Evolutionary conservation across 352 stramenopile species (phyloP), one percentile per base, ranked within the genome.

Genomic region (Globisporangium emineosum): DNA sequence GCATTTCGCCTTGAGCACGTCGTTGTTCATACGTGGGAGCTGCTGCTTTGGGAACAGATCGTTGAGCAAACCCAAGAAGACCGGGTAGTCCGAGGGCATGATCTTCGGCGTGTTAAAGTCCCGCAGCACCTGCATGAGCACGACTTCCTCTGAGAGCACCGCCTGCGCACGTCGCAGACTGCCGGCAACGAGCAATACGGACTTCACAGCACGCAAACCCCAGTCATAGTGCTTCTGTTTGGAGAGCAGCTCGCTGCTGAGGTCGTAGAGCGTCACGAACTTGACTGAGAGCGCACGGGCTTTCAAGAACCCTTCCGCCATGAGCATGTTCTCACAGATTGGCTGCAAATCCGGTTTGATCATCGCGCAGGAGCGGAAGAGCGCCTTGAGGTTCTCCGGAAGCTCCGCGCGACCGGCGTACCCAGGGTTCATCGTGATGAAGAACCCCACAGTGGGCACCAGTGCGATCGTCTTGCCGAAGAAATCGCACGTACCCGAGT

Each of bases 91-190:
- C 8, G 96, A 77, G 5, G 88, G 82, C 4, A 97, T 79, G 53
- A 98, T 92, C 56, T 97, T 97, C 0, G 96, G 94, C 0, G 93
- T 98, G 70, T 99, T 99, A 63, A 98, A 98, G 73, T 99, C 95
- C 51, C 94, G 90, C 30, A 99, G 83, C 23, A 97, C 96, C 64
- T 97, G 87, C 93, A 98, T 97, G 19, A 99, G 76, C 59, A 99
- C 96, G 32, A 88, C 85, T 21, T 93, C 90, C 73, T 98, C 96
- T 0, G 62, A 75, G 17, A 96, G 79, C 1, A 81, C 75, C 3
- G 86, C 76, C 45, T 97, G 88, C 3, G 86, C 79, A 43, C 94
- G 89, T 57, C 98, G 97, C 42, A 98, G 77, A 61, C 83, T 93
- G 0, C 96, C 94, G n/a, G 94, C 94, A 5, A 98, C 94, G 10